phyloP scores from a whole-genome alignment of 2,329 filamentous ascomycete species.

The Pyricularia grisea region DNA sequence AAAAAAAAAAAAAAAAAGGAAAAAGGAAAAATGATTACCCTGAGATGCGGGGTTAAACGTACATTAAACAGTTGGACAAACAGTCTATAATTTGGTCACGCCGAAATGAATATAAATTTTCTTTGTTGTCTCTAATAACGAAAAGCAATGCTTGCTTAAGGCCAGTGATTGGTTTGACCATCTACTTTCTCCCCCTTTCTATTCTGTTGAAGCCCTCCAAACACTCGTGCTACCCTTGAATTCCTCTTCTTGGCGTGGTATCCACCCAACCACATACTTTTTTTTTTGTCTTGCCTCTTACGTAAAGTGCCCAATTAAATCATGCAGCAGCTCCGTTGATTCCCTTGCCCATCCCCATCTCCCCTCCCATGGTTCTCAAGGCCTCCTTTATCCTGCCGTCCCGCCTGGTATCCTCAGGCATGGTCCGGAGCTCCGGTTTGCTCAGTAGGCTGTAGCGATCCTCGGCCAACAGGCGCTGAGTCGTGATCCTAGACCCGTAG shows the following conservation, averaged over 20 bases:
- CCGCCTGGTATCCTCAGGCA: slow-evolving; percentile 6
- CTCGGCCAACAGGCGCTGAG: slow-evolving; percentile 24
- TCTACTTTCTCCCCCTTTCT: not conserved
- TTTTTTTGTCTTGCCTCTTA: no score
- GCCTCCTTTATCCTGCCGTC: not conserved
- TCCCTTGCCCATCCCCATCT: not conserved
- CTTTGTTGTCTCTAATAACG: not conserved
- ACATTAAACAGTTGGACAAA: not conserved
- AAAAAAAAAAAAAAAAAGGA: no score
- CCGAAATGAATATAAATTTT: not conserved
- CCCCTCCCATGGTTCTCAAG: not conserved
- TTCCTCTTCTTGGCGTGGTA: no score
- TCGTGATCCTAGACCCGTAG: slow-evolving; percentile 36
- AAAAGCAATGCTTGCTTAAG: not conserved
- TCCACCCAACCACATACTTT: no score
- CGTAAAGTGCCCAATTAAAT: no score
- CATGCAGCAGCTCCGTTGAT: no score
- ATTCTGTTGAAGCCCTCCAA: no score
- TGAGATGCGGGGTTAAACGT: not conserved
- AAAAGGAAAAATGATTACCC: not conserved
- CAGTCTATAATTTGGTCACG: not conserved
- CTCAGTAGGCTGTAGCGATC: slow-evolving; percentile 17
- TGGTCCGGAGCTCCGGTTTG: slow-evolving; percentile 17
- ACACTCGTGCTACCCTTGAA: no score
- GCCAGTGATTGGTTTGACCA: not conserved